Base-by-base conservation (phyloP, 1,284 basidiomycete species). In the Malassezia globosa region DNA sequence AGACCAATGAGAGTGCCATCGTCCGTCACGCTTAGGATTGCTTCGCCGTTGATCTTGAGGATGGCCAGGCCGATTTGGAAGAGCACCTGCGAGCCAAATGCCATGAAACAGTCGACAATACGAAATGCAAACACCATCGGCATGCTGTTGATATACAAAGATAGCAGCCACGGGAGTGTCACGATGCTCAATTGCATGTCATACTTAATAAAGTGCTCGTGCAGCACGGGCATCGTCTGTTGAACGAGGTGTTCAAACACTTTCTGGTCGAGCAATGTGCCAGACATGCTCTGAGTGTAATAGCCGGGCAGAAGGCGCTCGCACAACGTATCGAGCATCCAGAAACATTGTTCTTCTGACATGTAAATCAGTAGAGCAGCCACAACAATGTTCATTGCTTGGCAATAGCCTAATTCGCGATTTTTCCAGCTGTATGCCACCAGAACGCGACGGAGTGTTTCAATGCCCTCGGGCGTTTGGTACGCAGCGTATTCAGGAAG, bases 251-350 rank as follows among this genome's bases (percentile, higher is more conserved):
- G 82, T 72, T 99, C 94, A 59, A 99, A 99, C 1, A 97, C 94
- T 25, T 89, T 82, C 71, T 97, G 94, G 69, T 99, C 94, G 5
- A 99, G 80, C 7, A 97, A 78, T 0, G 94, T 97, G 10, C 94
- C 94, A 60, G 96, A 89, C 94, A 99, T 97, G 0, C 90, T 94
- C 7, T 89, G 87, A 85, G 86, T 86, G 72, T 96, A 99, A 74
- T 99, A 99, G 16, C 94, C 94, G 1, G 94, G 94, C 18, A 97
- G 75, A 29, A 97, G 80, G 29, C 90, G 80, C 63, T 94, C 88
- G 65, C 94, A 97, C 4, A 99, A 77, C 1, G 95, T 87, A 68
- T 94, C 87, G 7, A 99, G 79, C 4, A 96, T 76, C 89, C 90
- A 97, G 73, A 97, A 99, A 24, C 89, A 85, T 73, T 97, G 94